A percentile compares a stretch with the other conserved stretches of the same genome.
Evolutionary conservation across 208 protist species (phyloP).

Genomic region (Borovskyia barvae): DNA sequence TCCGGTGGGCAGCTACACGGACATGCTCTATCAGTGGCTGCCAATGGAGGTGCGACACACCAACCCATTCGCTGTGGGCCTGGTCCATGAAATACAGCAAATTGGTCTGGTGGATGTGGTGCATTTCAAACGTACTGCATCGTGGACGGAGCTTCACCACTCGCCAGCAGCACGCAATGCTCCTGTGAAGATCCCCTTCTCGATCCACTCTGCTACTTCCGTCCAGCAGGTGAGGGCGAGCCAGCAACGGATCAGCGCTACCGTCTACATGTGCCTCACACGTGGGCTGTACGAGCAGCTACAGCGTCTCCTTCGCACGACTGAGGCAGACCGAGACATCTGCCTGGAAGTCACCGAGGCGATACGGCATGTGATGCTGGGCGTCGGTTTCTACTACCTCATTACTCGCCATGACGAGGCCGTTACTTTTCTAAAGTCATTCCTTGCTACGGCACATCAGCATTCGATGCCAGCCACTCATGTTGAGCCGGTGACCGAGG

Average conservation of each 20-base stretch:
- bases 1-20: slow-evolving; percentile 3
- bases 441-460: slow-evolving; percentile 13
- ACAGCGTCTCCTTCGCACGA: slow-evolving; percentile 6
- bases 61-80: slow-evolving; percentile 36
- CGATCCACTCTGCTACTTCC: slow-evolving; percentile 20
- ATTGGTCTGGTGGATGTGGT: slow-evolving; percentile 55
- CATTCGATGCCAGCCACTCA: neutral
- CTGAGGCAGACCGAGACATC: slow-evolving; percentile 14
- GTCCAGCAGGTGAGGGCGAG: slow-evolving; percentile 15
- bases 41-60: slow-evolving; percentile 10
- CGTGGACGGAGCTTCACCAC: slow-evolving; percentile 72
- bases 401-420: slow-evolving; percentile 30
- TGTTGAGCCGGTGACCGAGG: neutral
- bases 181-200: slow-evolving; percentile 13
- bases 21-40: slow-evolving; percentile 23
- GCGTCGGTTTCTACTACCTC: slow-evolving; percentile 36
- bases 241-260: slow-evolving; percentile 18
- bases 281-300: slow-evolving; percentile 19
- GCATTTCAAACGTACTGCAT: slow-evolving; percentile 51
- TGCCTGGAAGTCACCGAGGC: slow-evolving; percentile 25
- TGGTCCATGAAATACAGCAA: slow-evolving; percentile 58
- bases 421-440: slow-evolving; percentile 22
- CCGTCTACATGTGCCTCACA: slow-evolving; percentile 27
- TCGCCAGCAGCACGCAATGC: slow-evolving; percentile 27
- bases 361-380: slow-evolving; percentile 35